Percentiles rank a stretch among this genome's conserved stretches.
These are phyloP conservation scores for Niveomyces coronatus DNA, from an alignment of 2,329 filamentous ascomycete species.

Conservation along the genomic window DNA sequence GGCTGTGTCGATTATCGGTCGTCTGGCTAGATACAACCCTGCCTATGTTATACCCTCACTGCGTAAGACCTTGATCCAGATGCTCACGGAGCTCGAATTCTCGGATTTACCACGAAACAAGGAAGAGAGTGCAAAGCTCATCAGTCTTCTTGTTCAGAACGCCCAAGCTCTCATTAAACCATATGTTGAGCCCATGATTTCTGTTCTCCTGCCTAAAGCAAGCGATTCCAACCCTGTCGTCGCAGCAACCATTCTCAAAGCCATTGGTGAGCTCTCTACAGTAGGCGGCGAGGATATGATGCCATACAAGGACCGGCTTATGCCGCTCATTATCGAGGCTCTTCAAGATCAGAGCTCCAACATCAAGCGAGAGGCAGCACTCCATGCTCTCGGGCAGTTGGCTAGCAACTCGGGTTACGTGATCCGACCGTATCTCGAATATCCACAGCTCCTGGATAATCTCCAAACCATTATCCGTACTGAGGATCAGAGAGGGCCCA, in stretches of 20 bases:
- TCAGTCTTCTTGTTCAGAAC: conserved; percentile 87
- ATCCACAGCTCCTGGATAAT: conserved; percentile 85
- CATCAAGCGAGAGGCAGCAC: conserved; percentile 78
- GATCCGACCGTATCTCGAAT: conserved; percentile 89
- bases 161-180: conserved; percentile 89
- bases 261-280: conserved; percentile 85
- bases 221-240: conserved; percentile 77
- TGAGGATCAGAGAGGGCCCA: conserved; percentile 69
- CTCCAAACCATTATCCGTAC: conserved; percentile 90
- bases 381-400: conserved; percentile 83
- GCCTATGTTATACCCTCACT: conserved; percentile 96
- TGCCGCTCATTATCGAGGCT: conserved; percentile 90
- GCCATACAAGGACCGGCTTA: conserved; percentile 79
- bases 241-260: conserved; percentile 87
- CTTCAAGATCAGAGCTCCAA: conserved; percentile 90
- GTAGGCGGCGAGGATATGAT: conserved; percentile 93
- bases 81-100: conserved; percentile 92
- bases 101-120: conserved; percentile 91
- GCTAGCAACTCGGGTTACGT: conserved; percentile 97
- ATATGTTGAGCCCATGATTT: conserved; percentile 94
- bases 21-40: conserved; percentile 81
- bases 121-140: conserved; percentile 87
- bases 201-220: conserved; percentile 86
- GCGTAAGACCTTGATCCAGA: conserved; percentile 88
- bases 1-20: conserved; percentile 91